phyloP scores from a whole-genome alignment of 1,284 basidiomycete genomes.

The Stygiomarasmius scandens region DNA sequence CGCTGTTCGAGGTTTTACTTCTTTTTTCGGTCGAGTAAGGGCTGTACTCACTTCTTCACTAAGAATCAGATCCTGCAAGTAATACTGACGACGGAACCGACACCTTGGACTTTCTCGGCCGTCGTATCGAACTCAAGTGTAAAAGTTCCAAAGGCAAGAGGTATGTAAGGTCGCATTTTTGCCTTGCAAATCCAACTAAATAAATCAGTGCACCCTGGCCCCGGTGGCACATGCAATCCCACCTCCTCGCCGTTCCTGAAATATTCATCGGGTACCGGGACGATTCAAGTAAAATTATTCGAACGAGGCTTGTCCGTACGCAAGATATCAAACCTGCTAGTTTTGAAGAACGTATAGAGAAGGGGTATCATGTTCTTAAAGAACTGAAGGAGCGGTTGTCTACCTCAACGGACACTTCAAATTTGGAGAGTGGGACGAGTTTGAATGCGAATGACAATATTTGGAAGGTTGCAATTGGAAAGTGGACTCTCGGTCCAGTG shows the following conservation, averaged over 20 bases:
- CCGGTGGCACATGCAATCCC: conserved; percentile 12
- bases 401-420: not conserved
- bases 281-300: not conserved
- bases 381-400: not conserved
- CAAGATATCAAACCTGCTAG: not conserved
- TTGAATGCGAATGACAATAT: not conserved
- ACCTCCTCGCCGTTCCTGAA: conserved; percentile 5
- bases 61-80: not conserved
- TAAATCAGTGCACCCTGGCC: not conserved
- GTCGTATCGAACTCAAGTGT: conserved; percentile 8
- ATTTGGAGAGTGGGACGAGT: not conserved
- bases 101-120: not conserved
- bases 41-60: no score
- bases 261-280: conserved; percentile 7
- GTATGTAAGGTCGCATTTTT: no score
- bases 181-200: no score
- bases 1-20: conserved; percentile 10
- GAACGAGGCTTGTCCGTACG: not conserved
- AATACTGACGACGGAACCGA: no score
- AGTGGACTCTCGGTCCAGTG: not conserved
- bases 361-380: not conserved
- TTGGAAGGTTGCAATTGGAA: conserved; percentile 3
- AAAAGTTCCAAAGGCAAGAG: no score
- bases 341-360: not conserved
- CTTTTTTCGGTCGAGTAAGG: no score